A percentile compares a stretch with the other conserved stretches of the same genome.
These are phyloP conservation scores for Calocybe gangraenosa DNA, from an alignment of 768 basidiomycete species.

Conservation along the genomic window DNA sequence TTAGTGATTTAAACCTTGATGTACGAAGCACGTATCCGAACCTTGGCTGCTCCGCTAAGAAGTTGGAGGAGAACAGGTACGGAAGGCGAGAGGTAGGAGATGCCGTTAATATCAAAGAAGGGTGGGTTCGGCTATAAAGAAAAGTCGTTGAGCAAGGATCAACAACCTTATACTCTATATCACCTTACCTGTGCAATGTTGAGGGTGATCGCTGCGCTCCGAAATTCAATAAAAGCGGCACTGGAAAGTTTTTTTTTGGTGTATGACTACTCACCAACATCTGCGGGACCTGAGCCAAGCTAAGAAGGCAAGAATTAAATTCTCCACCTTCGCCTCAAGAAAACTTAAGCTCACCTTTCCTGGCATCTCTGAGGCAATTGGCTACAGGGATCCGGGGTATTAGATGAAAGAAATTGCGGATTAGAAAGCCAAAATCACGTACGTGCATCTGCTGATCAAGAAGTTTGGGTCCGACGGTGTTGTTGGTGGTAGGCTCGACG, in stretches of 20 bases:
- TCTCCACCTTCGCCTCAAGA: too few species aligned
- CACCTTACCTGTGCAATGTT: conserved; percentile 16
- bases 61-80: conserved; percentile 51
- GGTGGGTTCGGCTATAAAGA: conserved; percentile 23
- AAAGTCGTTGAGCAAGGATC: not conserved
- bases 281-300: conserved; percentile 16
- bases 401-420: not conserved
- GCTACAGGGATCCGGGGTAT: too few species aligned
- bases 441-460: conserved; percentile 22
- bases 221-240: not conserved
- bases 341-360: conserved; percentile 8
- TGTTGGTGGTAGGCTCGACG: conserved; percentile 22
- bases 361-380: conserved; percentile 14
- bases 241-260: not conserved
- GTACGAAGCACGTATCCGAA: not conserved
- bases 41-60: conserved; percentile 38
- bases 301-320: not conserved
- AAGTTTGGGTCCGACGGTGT: conserved; percentile 13
- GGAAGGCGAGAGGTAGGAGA: conserved; percentile 33
- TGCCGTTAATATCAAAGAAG: conserved; percentile 27
- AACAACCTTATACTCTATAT: not conserved
- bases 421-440: not conserved
- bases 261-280: conserved; percentile 14
- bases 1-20: too few species aligned
- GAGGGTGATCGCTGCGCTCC: conserved; percentile 13